phyloP scores from a whole-genome alignment of 176 grass and related monocot species.

The Luzula sylvatica region DNA sequence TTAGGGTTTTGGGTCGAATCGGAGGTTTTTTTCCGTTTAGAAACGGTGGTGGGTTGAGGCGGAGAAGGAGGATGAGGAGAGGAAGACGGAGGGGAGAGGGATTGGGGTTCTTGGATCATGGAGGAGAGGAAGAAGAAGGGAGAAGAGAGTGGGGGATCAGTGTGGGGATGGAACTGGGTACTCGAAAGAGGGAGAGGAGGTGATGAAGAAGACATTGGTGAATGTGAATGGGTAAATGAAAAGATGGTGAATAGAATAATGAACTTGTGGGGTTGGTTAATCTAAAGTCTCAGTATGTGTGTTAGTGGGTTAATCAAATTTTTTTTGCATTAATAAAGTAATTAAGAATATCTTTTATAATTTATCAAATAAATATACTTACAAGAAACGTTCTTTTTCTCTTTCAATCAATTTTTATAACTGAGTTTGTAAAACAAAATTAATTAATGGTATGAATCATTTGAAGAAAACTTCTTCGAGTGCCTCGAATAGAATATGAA shows the following conservation, averaged over 20 bases:
- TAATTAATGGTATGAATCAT: too few species aligned
- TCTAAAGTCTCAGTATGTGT: neutral
- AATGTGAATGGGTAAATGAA: neutral
- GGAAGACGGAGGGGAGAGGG: neutral
- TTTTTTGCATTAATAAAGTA: too few species aligned
- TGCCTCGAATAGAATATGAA: too few species aligned
- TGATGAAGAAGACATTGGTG: neutral
- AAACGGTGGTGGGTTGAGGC: slow-evolving; percentile 13
- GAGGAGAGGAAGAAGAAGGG: neutral
- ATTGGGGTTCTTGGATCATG: too few species aligned
- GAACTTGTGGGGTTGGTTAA: slow-evolving; percentile 3
- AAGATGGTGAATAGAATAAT: slow-evolving; percentile 2
- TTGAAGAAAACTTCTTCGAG: too few species aligned
- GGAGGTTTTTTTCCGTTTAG: slow-evolving; percentile 27
- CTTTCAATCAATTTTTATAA: too few species aligned
- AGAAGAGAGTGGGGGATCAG: too few species aligned
- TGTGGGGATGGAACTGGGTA: too few species aligned
- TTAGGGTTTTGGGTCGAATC: slow-evolving; percentile 29
- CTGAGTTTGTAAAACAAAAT: too few species aligned
- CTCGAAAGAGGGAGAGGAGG: slow-evolving; percentile 1
- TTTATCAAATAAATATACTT: too few species aligned
- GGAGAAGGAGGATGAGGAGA: slow-evolving; percentile 5
- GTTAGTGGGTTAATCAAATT: neutral
- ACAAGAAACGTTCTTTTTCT: too few species aligned
- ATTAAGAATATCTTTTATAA: too few species aligned